phyloP scores from a whole-genome alignment of 2,329 filamentous ascomycete species.

The Neofusicoccum cordaticola region DNA sequence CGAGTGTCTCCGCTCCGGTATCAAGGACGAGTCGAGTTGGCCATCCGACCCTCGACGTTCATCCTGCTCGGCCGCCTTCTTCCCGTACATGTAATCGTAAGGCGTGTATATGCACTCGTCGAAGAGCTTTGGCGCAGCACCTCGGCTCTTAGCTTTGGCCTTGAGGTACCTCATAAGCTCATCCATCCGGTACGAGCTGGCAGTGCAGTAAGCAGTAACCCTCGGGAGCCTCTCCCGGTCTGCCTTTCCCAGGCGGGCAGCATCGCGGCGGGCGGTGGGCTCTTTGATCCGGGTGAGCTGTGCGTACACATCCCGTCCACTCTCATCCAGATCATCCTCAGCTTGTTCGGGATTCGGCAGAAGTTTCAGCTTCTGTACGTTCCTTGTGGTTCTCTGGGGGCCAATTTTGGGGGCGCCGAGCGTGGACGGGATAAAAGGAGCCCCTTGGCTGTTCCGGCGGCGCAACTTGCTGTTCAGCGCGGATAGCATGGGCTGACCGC shows the following conservation, averaged over 20 bases:
- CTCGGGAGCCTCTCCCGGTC: conserved; percentile 82
- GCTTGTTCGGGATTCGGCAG: conserved; percentile 83
- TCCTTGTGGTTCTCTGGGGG: conserved; percentile 91
- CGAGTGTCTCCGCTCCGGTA: conserved; percentile 66
- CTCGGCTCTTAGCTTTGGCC: conserved; percentile 71
- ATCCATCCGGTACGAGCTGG: conserved; percentile 87
- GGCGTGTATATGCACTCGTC: conserved; percentile 98
- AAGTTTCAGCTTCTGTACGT: conserved; percentile 95
- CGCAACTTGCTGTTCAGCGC: conserved; percentile 84
- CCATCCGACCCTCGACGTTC: not conserved
- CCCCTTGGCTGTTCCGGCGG: conserved; percentile 78
- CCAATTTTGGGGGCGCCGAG: conserved; percentile 70
- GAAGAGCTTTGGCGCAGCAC: conserved; percentile 84
- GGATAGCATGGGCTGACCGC: conserved; percentile 55
- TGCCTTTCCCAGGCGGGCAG: conserved; percentile 87
- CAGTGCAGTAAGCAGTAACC: conserved; percentile 95
- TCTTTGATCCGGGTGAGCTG: conserved; percentile 98
- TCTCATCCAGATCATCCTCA: conserved; percentile 75
- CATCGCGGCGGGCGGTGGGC: conserved; percentile 86
- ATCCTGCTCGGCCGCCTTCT: not conserved
- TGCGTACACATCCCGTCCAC: conserved; percentile 91
- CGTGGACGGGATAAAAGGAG: conserved; percentile 48
- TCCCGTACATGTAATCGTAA: conserved; percentile 68
- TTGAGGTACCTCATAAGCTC: conserved; percentile 88
- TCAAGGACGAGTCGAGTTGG: conserved; percentile 24